A percentile compares a stretch with the other conserved stretches of the same genome.
Conservation (phyloP, 148 eudicot genomes). For the Pouteria glomerata region DNA sequence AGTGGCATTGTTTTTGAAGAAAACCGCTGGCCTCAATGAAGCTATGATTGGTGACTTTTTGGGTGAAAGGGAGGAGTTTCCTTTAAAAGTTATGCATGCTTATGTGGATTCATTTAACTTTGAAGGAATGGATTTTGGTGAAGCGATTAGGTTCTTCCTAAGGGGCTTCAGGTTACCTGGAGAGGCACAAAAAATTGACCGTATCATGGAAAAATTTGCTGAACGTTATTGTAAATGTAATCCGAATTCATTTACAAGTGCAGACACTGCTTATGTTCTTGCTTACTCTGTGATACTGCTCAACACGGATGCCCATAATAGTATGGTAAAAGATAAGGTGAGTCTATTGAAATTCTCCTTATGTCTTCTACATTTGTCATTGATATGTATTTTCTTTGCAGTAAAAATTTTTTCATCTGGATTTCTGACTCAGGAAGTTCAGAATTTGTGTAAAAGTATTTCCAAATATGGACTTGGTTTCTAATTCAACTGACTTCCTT, state of each 20-base stretch:
- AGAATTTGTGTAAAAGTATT: neutral
- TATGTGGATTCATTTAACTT: slow-evolving; percentile 92
- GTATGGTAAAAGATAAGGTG: slow-evolving; percentile 97
- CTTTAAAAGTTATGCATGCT: slow-evolving; percentile 95
- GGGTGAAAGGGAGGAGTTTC: slow-evolving; percentile 92
- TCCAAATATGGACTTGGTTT: neutral
- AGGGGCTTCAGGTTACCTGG: slow-evolving; percentile 98
- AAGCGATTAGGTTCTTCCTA: slow-evolving; percentile 87
- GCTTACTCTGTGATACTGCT: slow-evolving; percentile 99
- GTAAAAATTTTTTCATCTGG: neutral
- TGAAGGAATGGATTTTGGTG: slow-evolving; percentile 88
- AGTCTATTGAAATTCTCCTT: slow-evolving; percentile 14
- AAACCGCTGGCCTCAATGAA: slow-evolving; percentile 76
- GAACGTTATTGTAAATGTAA: slow-evolving; percentile 98
- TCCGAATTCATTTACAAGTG: slow-evolving; percentile 84
- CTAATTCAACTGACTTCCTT: neutral
- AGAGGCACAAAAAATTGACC: slow-evolving; percentile 98
- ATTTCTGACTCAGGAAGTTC: neutral
- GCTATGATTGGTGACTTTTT: slow-evolving; percentile 89
- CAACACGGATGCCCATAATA: slow-evolving; percentile 98
- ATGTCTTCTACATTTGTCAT: neutral
- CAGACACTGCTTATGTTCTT: slow-evolving; percentile 98
- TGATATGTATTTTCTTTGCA: neutral
- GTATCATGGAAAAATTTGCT: slow-evolving; percentile 98
- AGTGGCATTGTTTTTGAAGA: slow-evolving; percentile 78